A percentile compares a stretch with the other conserved stretches of the same genome.
Conservation (phyloP, 495 filamentous ascomycete species). For the Haplographium delicatum region DNA sequence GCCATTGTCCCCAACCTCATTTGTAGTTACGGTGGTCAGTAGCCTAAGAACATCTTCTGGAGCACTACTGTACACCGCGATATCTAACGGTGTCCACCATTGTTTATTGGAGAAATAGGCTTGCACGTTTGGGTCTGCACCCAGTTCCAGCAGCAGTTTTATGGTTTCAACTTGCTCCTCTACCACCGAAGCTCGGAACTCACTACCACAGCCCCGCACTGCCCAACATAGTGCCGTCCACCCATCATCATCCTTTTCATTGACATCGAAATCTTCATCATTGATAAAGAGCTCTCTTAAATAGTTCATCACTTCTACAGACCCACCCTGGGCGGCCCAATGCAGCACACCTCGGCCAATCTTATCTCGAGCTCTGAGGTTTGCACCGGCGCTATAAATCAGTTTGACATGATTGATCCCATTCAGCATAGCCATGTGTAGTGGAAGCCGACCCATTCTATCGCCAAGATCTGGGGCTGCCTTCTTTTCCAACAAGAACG, state of each 20-base stretch:
- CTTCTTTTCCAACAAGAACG: conserved; percentile 13
- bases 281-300: conserved; percentile 3
- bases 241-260: conserved; percentile 14
- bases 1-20: not conserved
- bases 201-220: conserved; percentile 1
- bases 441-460: conserved; percentile 12
- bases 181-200: not conserved
- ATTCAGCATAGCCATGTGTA: conserved; percentile 13
- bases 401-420: conserved; percentile 8
- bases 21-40: not conserved
- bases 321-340: conserved; percentile 13
- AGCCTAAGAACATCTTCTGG: not conserved
- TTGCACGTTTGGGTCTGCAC: conserved; percentile 12
- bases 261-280: conserved; percentile 5
- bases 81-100: not conserved
- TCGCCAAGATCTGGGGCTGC: conserved; percentile 8
- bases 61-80: not conserved
- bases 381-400: conserved; percentile 10
- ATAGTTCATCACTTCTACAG: not conserved
- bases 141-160: conserved; percentile 13
- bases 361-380: conserved; percentile 5
- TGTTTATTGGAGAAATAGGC: not conserved
- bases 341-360: conserved; percentile 14
- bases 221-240: conserved; percentile 28
- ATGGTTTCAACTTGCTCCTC: conserved; percentile 3